Percentiles rank a stretch among this genome's conserved stretches.
phyloP scores from a whole-genome alignment of 1,139 yeast species.

The Hansenula sp. region DNA sequence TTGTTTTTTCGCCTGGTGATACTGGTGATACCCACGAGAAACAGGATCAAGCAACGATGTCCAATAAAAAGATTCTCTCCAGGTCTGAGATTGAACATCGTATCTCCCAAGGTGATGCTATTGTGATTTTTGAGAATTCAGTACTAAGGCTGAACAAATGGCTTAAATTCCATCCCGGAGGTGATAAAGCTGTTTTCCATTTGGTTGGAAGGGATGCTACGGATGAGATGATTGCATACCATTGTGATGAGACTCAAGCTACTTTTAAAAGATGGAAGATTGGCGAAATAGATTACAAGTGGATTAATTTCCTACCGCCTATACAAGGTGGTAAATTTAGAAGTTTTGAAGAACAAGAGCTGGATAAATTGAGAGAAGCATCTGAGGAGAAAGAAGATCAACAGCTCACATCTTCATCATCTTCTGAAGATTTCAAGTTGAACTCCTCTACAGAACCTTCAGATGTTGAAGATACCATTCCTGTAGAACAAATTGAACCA shows the following conservation, averaged over 20 bases:
- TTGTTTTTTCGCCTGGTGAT: too few relatives aligned
- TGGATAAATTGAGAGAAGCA: neutral
- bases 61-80: slow-evolving; percentile 19
- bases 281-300: slow-evolving; percentile 56
- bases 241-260: slow-evolving; percentile 50
- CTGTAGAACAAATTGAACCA: neutral
- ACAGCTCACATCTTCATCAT: neutral
- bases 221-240: slow-evolving; percentile 86
- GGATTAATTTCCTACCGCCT: slow-evolving; percentile 82
- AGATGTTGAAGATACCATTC: slow-evolving; percentile 9
- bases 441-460: slow-evolving; percentile 12
- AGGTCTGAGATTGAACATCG: slow-evolving; percentile 41
- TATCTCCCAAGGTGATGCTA: slow-evolving; percentile 63
- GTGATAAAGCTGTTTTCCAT: slow-evolving; percentile 78
- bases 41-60: too few relatives aligned
- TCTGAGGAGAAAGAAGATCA: neutral
- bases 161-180: slow-evolving; percentile 82
- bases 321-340: slow-evolving; percentile 74
- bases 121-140: slow-evolving; percentile 57
- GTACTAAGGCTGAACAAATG: slow-evolving; percentile 68
- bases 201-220: slow-evolving; percentile 89
- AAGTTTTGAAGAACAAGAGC: slow-evolving; percentile 17
- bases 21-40: too few relatives aligned
- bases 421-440: slow-evolving; percentile 1
- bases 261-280: slow-evolving; percentile 53